Conservation (phyloP, 352 stramenopile genomes). For the Pythium monospermum region DNA sequence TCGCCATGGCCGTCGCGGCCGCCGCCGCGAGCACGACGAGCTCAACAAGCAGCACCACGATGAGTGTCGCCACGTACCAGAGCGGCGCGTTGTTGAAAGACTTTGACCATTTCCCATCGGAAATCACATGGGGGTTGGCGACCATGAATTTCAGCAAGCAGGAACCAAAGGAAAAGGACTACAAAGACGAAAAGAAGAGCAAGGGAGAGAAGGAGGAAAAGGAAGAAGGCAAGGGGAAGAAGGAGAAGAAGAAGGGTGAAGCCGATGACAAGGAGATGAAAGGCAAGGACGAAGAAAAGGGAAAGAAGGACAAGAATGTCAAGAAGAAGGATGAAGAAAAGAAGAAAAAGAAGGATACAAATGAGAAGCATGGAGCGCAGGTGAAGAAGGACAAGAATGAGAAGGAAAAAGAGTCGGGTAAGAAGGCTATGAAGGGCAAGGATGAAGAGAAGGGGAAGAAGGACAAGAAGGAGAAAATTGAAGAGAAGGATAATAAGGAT, state of each 20-base stretch:
- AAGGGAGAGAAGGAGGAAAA: not conserved
- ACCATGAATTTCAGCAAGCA: slow-evolving; percentile 6
- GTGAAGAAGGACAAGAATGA: no score
- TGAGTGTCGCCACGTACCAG: slow-evolving; percentile 10
- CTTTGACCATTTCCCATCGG: slow-evolving; percentile 12
- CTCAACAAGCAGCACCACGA: no score
- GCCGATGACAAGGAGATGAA: not conserved
- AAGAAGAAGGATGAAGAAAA: no score
- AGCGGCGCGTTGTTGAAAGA: slow-evolving; percentile 1
- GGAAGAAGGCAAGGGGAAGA: not conserved
- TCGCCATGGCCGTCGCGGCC: not conserved
- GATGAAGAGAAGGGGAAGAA: no score
- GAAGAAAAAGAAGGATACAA: not conserved
- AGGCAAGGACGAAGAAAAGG: not conserved
- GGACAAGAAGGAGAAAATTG: no score
- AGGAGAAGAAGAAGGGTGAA: not conserved
- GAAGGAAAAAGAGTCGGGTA: no score
- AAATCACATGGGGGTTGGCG: slow-evolving; percentile 10
- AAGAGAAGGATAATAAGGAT: no score
- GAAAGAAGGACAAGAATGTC: not conserved
- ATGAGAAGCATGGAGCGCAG: no score
- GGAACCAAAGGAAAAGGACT: no score
- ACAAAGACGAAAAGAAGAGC: not conserved
- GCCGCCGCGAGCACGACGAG: not conserved
- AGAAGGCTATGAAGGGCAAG: no score